These are phyloP conservation scores for Usnea hakonensis DNA, from an alignment of 495 filamentous ascomycete genomes.

Conservation along the genomic window DNA sequence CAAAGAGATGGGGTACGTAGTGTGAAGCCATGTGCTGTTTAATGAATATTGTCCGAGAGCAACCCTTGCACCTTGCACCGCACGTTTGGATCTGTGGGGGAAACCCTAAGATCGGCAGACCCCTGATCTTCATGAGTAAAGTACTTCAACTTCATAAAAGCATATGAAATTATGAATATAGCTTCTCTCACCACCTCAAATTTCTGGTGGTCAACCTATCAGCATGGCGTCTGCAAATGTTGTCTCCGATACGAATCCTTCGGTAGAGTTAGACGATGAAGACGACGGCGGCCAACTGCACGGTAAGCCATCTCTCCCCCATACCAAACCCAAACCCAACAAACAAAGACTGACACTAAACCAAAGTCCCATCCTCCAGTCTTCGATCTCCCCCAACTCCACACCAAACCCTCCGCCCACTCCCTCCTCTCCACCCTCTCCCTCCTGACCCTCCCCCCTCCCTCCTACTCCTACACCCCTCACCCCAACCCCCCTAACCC, in stretches of 20 bases:
- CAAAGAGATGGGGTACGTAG: too few species aligned
- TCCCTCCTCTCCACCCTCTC: conserved; percentile 40
- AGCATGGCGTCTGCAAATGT: neutral
- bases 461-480: conserved; percentile 23
- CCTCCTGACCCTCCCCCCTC: conserved; percentile 37
- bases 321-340: neutral
- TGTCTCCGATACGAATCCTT: neutral
- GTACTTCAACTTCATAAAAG: too few species aligned
- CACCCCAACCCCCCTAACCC: conserved; percentile 17
- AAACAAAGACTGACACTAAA: conserved; percentile 7
- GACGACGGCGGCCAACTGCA: neutral
- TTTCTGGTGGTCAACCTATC: neutral
- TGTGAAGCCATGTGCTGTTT: conserved; percentile 1
- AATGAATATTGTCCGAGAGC: neutral
- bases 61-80: neutral
- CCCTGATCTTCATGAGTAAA: too few species aligned
- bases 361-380: conserved; percentile 26
- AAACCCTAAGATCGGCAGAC: too few species aligned
- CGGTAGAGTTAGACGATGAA: neutral
- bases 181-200: neutral
- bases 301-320: neutral
- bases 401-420: conserved; percentile 41
- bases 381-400: conserved; percentile 48
- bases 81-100: neutral
- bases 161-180: too few species aligned